phyloP scores from a whole-genome alignment of 257 asterid genomes.

The Jacaranda mimosifolia region DNA sequence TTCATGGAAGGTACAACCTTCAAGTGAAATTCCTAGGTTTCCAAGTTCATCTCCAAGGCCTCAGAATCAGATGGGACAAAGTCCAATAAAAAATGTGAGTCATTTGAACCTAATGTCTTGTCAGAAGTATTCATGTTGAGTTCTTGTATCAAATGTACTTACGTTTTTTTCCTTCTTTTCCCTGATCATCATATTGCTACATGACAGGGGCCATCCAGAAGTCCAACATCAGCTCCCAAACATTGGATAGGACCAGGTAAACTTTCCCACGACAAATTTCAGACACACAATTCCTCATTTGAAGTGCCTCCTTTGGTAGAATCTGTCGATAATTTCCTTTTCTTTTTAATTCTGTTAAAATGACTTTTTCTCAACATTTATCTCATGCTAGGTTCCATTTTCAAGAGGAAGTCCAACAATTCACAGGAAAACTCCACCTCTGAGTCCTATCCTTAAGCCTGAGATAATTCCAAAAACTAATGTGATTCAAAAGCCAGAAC shows the following conservation, averaged over 20 bases:
- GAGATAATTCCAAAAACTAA: not conserved
- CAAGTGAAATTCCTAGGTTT: not conserved
- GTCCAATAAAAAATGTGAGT: constrained; percentile 16
- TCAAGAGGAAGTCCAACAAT: not conserved
- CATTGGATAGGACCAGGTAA: constrained; percentile 27
- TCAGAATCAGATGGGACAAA: not conserved
- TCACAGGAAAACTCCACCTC: too few species aligned
- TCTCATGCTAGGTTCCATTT: constrained; percentile 23
- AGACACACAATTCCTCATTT: constrained; percentile 4
- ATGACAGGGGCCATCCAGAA: constrained; percentile 27
- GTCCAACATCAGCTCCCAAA: not conserved
- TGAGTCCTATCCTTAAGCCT: not conserved
- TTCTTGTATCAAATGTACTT: not conserved
- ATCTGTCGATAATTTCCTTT: not conserved
- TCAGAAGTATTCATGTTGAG: not conserved
- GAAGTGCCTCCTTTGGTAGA: not conserved
- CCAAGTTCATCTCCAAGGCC: constrained; percentile 17
- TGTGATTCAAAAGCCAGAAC: not conserved
- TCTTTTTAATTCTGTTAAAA: not conserved
- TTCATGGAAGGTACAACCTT: constrained; percentile 35
- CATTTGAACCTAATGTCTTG: not conserved
- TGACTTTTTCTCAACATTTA: too few species aligned
- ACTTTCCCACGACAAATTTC: not conserved
- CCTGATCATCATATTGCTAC: not conserved
- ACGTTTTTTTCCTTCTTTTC: not conserved